phyloP scores from a whole-genome alignment of 2,329 filamentous ascomycete genomes.

The Aureobasidium vineae region DNA sequence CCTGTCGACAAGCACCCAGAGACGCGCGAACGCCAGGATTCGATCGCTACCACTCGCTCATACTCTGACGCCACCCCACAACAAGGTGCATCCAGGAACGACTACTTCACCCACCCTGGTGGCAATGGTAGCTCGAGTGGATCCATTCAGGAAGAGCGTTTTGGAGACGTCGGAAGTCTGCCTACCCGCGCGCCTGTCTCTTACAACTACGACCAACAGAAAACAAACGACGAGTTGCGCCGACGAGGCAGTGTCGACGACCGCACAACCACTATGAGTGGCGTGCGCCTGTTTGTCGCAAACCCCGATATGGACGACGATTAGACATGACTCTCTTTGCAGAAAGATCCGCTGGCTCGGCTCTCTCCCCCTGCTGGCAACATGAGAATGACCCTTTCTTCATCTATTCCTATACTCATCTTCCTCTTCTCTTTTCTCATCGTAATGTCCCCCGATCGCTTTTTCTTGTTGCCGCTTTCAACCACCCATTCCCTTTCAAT shows the following conservation, averaged over 20 bases:
- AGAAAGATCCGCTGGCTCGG: slow-evolving; percentile 17
- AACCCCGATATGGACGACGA: slow-evolving; percentile 64
- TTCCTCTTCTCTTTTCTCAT: neutral
- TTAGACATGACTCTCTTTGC: neutral
- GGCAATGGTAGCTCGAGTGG: slow-evolving; percentile 44
- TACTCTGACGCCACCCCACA: slow-evolving; percentile 49
- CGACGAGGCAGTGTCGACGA: slow-evolving; percentile 82
- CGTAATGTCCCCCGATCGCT: slow-evolving; percentile 1
- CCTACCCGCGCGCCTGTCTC: slow-evolving; percentile 36
- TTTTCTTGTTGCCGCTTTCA: neutral
- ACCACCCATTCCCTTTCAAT: slow-evolving; percentile 8
- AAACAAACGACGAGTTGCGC: slow-evolving; percentile 68
- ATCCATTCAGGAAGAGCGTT: slow-evolving; percentile 46
- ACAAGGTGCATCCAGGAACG: slow-evolving; percentile 33
- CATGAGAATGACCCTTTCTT: slow-evolving; percentile 13
- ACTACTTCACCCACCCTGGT: slow-evolving; percentile 47
- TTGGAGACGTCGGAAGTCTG: slow-evolving; percentile 56
- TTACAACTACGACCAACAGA: slow-evolving; percentile 40
- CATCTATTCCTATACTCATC: neutral
- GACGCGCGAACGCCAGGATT: slow-evolving; percentile 21
- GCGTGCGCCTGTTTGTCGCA: slow-evolving; percentile 74
- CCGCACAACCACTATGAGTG: slow-evolving; percentile 68
- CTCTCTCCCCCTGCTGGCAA: neutral
- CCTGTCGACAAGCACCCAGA: slow-evolving; percentile 34
- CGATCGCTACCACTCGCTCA: slow-evolving; percentile 6